Percentiles rank a stretch among this genome's conserved stretches.
phyloP scores from a whole-genome alignment of 1,284 basidiomycete genomes.

The Trametes sp. region DNA sequence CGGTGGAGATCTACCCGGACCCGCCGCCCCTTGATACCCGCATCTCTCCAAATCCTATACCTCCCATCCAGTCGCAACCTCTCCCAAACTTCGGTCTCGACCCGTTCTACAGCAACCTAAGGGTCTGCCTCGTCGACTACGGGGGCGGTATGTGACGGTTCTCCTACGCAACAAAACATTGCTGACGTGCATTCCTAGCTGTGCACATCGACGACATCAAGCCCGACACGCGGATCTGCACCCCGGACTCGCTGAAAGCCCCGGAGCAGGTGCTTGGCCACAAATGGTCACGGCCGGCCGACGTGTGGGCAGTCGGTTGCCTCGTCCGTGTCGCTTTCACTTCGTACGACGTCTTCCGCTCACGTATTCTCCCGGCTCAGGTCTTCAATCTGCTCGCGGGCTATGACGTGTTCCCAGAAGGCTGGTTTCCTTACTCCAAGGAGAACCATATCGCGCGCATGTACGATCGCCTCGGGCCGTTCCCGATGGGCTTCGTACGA shows the following conservation, averaged over 20 bases:
- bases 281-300: neutral
- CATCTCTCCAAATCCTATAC: no score
- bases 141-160: neutral
- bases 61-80: neutral
- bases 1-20: neutral
- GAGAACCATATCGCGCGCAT: neutral
- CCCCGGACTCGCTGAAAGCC: neutral
- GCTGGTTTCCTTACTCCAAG: no score
- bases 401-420: no score
- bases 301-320: conserved; percentile 1
- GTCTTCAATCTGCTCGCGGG: neutral
- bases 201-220: neutral
- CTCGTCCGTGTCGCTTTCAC: neutral
- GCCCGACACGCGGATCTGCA: neutral
- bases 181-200: neutral
- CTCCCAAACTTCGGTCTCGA: neutral
- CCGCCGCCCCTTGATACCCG: no score
- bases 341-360: neutral
- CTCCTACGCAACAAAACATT: neutral
- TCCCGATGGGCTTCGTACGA: neutral
- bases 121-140: neutral
- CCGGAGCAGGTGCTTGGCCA: neutral
- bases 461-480: no score
- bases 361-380: neutral
- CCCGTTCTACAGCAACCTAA: neutral